Base-by-base conservation (phyloP, 768 basidiomycete genomes). In the Collybia nuda region DNA sequence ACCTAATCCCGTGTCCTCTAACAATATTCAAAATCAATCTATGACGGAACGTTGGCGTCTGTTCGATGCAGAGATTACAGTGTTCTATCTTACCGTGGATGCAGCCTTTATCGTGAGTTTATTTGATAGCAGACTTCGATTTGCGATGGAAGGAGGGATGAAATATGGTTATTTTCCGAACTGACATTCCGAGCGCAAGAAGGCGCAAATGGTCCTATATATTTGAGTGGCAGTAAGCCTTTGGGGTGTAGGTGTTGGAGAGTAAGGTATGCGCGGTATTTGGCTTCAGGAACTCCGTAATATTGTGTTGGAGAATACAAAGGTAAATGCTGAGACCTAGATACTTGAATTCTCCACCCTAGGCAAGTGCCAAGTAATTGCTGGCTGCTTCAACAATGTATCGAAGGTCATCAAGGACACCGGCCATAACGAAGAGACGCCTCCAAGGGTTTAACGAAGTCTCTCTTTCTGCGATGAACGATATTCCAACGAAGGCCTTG, bases 181-280 rank as follows among this genome's bases (percentile, higher is more conserved):
- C n/a, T n/a, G n/a, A n/a, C n/a, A n/a, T 26, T 55, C 54, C 52
- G 17, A 60, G 56, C 21, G 44, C 55, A 51, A 59, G 55, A 49
- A 56, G 23, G 12, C 50, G 56, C 35, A 60, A 53, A 44, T 57
- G 55, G 36, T 56, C 58, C 56, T 56, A 60, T 41, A 60, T 43
- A 36, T 44, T 40, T 46, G 55, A 60, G 37, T 54, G 55, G 23
- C 58, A 53, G 47, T 49, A 35, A 38, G 57, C 26, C 52, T 22
- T 59, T 26, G 58, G 58, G 28, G 57, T 59, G 7, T 26, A 26
- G 24, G 7, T 26, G 24, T 7, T 26, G 24, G 24, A 26, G 24
- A 3, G 7, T 7, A 4, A 26, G 4, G 24, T 26, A 26, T 26
- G 7, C 24, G 7, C 24, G 24, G 24, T 35, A 45, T 52, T 22